Base-by-base conservation (phyloP, 176 grass and related monocot species). In the Coix lacrymajobi region DNA sequence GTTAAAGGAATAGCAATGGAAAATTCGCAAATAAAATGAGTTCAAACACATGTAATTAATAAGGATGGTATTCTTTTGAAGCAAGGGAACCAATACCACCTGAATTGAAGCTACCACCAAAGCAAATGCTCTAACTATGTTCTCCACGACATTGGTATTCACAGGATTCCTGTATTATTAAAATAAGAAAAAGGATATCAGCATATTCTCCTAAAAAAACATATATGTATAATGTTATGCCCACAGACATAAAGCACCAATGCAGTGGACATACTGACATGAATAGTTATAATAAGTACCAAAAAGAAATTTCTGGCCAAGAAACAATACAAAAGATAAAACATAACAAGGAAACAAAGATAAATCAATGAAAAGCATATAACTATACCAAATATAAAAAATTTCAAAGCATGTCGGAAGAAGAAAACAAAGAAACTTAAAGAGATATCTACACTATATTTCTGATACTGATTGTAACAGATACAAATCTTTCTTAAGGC, bases 71-170 rank as follows among this genome's bases (percentile, higher is more conserved):
- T 44, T 86, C n/a, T 14, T 60, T 45, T 66, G 20, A 72, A 85
- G 32, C 60, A 87, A 67, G 36, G 77, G 57, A 86, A 86, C 14
- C 40, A 91, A 82, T 91, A 95, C 89, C 63, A 95, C 85, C 87
- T 98, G 96, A 86, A 91, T 91, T 29, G 90, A 93, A 28, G 92
- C 88, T 71, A 95, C 96, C 73, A 98, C 96, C 74, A 94, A 81
- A 77, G 96, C 96, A 85, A 98, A 85, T 85, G 96, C 86, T 83
- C 78, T 95, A 69, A 98, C 96, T 52, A 98, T 95, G 73, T 95
- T 98, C 82, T 98, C 91, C 78, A 98, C 92, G n/a, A 98, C 92
- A 95, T 95, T 98, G 68, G 96, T 98, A 85, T 98, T 98, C 48
- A 75, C 87, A 68, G 96, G 91, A 72, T 95, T 88, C 91, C 96